Evolutionary conservation across 768 basidiomycete genomes (phyloP).

Genomic region (Phaeotremella skinneri): DNA sequence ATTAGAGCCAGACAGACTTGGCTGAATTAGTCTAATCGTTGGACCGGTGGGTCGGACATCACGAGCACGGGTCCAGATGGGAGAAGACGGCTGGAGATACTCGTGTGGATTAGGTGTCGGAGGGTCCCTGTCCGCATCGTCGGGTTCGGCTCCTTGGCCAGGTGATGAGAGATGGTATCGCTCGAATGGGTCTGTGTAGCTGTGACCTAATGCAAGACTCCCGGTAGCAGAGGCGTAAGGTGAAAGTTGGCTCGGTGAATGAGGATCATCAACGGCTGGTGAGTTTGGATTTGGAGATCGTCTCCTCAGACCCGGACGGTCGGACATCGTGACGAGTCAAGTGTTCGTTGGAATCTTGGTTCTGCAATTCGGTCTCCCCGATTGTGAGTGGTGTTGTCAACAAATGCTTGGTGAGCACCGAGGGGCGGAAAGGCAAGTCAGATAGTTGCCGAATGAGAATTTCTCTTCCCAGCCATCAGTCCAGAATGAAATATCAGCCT

Average conservation of each 20-base stretch:
- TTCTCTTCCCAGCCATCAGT: too few relatives aligned
- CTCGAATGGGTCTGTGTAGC: conserved; percentile 14
- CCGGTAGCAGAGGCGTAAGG: conserved; percentile 17
- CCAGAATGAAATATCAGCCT: too few relatives aligned
- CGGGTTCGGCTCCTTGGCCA: not conserved
- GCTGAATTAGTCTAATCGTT: conserved; percentile 24
- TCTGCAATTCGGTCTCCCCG: too few relatives aligned
- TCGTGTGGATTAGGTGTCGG: not conserved
- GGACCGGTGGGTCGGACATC: conserved; percentile 10
- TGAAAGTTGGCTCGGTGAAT: conserved; percentile 25
- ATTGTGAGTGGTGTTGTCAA: too few relatives aligned
- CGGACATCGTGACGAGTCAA: too few relatives aligned
- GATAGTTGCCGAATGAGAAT: too few relatives aligned
- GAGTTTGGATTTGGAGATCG: conserved; percentile 39
- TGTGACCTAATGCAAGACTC: conserved; percentile 1
- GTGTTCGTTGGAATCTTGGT: too few relatives aligned
- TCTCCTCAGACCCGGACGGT: conserved; percentile 15
- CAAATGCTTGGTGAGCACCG: too few relatives aligned
- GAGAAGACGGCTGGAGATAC: not conserved
- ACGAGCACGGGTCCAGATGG: not conserved
- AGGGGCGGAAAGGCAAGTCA: too few relatives aligned
- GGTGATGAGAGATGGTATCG: conserved; percentile 10
- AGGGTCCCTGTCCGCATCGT: not conserved
- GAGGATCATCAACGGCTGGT: conserved; percentile 13
- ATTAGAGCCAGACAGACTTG: not conserved